A percentile compares a stretch with the other conserved stretches of the same genome.
These are phyloP conservation scores for Calocybe gambosa DNA, from an alignment of 1,284 basidiomycete genomes.

Conservation along the genomic window DNA sequence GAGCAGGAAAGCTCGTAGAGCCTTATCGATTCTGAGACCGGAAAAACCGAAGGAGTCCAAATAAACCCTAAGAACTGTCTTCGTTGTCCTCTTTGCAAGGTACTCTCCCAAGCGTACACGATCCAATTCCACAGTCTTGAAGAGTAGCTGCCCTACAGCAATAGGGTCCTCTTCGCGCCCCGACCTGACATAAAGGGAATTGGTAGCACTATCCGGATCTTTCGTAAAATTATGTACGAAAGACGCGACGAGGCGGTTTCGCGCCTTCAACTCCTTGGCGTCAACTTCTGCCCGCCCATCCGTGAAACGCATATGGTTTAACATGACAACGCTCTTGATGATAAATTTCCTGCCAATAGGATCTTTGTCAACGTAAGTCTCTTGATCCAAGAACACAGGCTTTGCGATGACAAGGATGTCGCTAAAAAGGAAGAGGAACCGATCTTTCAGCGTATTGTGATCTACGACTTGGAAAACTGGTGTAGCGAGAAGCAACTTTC, in stretches of 20 bases:
- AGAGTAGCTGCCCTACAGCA: slow-evolving; percentile 76
- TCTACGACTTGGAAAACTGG: slow-evolving; percentile 94
- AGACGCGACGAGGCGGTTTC: slow-evolving; percentile 57
- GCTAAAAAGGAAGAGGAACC: slow-evolving; percentile 92
- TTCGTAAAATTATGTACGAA: slow-evolving; percentile 73
- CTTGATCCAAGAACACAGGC: slow-evolving; percentile 59
- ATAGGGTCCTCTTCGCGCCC: slow-evolving; percentile 53
- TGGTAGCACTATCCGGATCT: slow-evolving; percentile 70
- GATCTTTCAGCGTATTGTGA: slow-evolving; percentile 90
- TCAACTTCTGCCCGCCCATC: slow-evolving; percentile 57
- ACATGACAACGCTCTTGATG: slow-evolving; percentile 82
- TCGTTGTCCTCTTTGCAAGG: slow-evolving; percentile 67
- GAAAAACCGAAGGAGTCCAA: slow-evolving; percentile 83
- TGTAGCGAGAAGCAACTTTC: slow-evolving; percentile 78
- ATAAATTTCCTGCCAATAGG: slow-evolving; percentile 78
- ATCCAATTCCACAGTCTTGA: slow-evolving; percentile 83
- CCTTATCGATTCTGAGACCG: slow-evolving; percentile 82
- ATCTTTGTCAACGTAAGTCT: slow-evolving; percentile 55
- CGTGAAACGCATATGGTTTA: slow-evolving; percentile 66
- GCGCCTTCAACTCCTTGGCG: slow-evolving; percentile 35
- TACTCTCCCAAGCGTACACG: slow-evolving; percentile 79
- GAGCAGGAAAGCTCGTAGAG: slow-evolving; percentile 83
- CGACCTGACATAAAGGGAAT: slow-evolving; percentile 53
- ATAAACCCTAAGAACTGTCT: slow-evolving; percentile 74
- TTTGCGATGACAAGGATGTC: slow-evolving; percentile 89